A percentile compares a stretch with the other conserved stretches of the same genome.
Conservation (phyloP, 352 stramenopile species). For the Pythium volutum region DNA sequence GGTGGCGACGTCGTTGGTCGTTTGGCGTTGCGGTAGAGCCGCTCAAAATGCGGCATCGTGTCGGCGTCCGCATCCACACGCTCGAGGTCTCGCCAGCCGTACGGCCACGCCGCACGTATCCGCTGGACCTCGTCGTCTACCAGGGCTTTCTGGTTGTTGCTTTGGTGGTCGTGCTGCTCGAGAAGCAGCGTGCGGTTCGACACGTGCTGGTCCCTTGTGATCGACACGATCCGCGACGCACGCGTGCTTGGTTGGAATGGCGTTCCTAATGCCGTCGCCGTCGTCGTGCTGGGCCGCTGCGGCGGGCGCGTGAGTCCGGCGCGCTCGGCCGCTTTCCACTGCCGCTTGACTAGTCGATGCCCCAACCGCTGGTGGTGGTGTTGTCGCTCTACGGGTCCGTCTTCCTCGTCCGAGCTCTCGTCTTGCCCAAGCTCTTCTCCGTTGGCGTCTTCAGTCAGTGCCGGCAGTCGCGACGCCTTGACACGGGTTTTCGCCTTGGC, state of each 20-base stretch:
- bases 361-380: constrained; percentile 31
- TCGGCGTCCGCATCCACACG: constrained; percentile 11
- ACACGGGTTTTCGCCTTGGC: too few relatives aligned
- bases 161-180: not conserved
- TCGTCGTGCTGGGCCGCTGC: constrained; percentile 16
- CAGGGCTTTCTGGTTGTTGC: not conserved
- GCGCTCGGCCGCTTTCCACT: constrained; percentile 56
- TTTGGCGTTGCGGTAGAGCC: constrained; percentile 26
- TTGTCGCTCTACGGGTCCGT: not conserved
- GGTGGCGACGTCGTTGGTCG: not conserved
- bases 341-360: constrained; percentile 40
- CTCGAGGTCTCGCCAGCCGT: constrained; percentile 43
- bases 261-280: not conserved
- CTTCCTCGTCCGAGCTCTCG: constrained; percentile 1
- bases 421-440: constrained; percentile 13
- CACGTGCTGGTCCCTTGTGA: constrained; percentile 51
- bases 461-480: constrained; percentile 21
- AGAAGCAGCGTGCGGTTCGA: constrained; percentile 33
- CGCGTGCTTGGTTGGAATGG: not conserved
- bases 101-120: constrained; percentile 70
- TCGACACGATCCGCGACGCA: constrained; percentile 30
- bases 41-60: constrained; percentile 24
- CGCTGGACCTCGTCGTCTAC: constrained; percentile 49
- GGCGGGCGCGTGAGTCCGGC: constrained; percentile 26
- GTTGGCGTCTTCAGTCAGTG: constrained; percentile 19